phyloP scores from a whole-genome alignment of 495 filamentous ascomycete species.

The Tetracladium marchalianum region DNA sequence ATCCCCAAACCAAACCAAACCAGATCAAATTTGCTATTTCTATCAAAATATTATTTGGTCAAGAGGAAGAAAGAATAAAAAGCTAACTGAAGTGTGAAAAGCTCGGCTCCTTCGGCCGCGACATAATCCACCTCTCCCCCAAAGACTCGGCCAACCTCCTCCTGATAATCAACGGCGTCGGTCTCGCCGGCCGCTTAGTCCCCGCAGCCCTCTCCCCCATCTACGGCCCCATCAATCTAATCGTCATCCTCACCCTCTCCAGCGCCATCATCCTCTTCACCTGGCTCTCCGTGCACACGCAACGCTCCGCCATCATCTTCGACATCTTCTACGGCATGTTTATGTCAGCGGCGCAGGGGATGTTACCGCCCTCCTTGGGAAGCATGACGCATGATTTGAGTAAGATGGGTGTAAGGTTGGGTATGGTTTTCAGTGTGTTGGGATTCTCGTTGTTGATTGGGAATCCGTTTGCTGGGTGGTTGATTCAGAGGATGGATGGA shows the following conservation, averaged over 20 bases:
- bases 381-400: constrained; percentile 52
- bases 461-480: constrained; percentile 58
- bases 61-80: too few relatives aligned
- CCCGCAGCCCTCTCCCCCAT: constrained; percentile 47
- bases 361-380: constrained; percentile 50
- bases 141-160: constrained; percentile 45
- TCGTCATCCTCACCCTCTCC: constrained; percentile 42
- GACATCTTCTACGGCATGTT: constrained; percentile 50
- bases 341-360: constrained; percentile 55
- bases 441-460: constrained; percentile 64
- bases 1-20: not conserved
- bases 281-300: constrained; percentile 45
- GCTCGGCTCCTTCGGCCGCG: constrained; percentile 8
- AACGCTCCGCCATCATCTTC: constrained; percentile 43
- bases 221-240: constrained; percentile 51
- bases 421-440: constrained; percentile 62
- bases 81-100: too few relatives aligned
- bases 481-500: constrained; percentile 34
- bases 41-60: too few relatives aligned
- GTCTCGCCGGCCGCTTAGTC: constrained; percentile 48
- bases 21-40: too few relatives aligned
- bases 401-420: constrained; percentile 62
- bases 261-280: constrained; percentile 44
- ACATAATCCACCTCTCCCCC: constrained; percentile 3
- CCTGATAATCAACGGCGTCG: constrained; percentile 59